phyloP scores from a whole-genome alignment of 2,329 filamentous ascomycete genomes.

The Diplocarpon mali region DNA sequence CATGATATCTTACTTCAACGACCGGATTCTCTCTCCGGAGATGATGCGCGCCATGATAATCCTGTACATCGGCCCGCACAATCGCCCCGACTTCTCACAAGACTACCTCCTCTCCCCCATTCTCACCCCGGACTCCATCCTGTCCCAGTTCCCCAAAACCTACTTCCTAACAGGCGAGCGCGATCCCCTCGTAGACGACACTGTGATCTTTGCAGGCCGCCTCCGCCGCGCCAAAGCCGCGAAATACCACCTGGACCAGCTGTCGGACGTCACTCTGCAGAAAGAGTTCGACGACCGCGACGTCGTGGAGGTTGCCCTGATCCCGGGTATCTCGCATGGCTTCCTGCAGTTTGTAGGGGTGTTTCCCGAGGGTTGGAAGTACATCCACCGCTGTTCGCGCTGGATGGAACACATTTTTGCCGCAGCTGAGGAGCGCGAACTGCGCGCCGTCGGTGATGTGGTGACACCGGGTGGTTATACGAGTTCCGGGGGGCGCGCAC shows the following conservation, averaged over 20 bases:
- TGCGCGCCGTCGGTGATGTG: conserved; percentile 20
- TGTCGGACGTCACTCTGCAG: conserved; percentile 39
- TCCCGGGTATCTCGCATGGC: conserved; percentile 85
- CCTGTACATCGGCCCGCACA: conserved; percentile 87
- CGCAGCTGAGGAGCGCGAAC: conserved; percentile 31
- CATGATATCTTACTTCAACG: conserved; percentile 98
- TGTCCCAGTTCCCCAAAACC: conserved; percentile 83
- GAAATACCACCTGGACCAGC: conserved; percentile 37
- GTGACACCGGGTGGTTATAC: conserved; percentile 7
- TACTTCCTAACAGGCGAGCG: conserved; percentile 92
- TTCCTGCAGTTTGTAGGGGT: conserved; percentile 85
- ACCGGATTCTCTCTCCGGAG: conserved; percentile 86
- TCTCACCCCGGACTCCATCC: conserved; percentile 71
- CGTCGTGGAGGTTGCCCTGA: conserved; percentile 68
- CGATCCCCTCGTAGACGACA: conserved; percentile 92
- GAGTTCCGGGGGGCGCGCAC: background rate
- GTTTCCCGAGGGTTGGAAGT: conserved; percentile 83
- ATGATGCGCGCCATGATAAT: conserved; percentile 99
- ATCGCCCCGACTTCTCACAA: conserved; percentile 81
- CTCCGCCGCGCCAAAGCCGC: conserved; percentile 68
- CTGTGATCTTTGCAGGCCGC: conserved; percentile 86
- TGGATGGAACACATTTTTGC: conserved; percentile 79
- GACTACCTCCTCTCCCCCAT: conserved; percentile 88
- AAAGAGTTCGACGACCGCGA: conserved; percentile 60
- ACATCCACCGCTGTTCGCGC: conserved; percentile 64